Conservation (phyloP, 495 filamentous ascomycete species). For the Neurospora sp. region DNA sequence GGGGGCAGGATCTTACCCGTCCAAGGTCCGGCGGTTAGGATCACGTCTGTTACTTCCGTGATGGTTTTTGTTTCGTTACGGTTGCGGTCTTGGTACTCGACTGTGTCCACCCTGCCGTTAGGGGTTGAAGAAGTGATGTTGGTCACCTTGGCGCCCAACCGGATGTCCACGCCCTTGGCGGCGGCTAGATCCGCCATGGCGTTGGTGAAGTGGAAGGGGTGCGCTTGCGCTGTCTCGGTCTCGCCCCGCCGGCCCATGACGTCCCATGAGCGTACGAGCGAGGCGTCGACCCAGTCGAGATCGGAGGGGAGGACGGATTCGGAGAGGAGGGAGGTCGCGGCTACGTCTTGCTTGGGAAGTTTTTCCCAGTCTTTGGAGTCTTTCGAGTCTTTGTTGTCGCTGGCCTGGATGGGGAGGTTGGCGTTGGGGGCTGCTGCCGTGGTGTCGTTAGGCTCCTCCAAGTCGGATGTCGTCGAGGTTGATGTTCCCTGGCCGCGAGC, state of each 20-base stretch:
- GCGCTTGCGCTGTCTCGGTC: slow-evolving; percentile 77
- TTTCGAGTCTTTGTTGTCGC: slow-evolving; percentile 7
- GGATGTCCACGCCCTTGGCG: slow-evolving; percentile 63
- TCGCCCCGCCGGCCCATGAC: slow-evolving; percentile 66
- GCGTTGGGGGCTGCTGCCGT: slow-evolving; percentile 8
- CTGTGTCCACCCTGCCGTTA: slow-evolving; percentile 40
- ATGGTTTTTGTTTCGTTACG: slow-evolving; percentile 36
- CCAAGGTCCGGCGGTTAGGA: slow-evolving; percentile 88
- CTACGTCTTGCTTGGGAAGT: slow-evolving; percentile 63
- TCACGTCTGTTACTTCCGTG: slow-evolving; percentile 66
- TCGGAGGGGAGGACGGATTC: slow-evolving; percentile 61
- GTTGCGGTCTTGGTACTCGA: slow-evolving; percentile 66
- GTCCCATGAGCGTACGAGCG: slow-evolving; percentile 58
- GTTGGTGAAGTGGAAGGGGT: slow-evolving; percentile 87
- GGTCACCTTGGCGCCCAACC: slow-evolving; percentile 50
- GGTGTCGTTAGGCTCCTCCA: not conserved
- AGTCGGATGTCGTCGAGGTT: not conserved
- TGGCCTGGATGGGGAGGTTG: slow-evolving; percentile 22
- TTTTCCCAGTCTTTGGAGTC: slow-evolving; percentile 39
- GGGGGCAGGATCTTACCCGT: slow-evolving; percentile 62
- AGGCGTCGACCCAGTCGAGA: slow-evolving; percentile 75
- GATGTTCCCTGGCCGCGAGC: slow-evolving; percentile 12
- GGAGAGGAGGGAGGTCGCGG: slow-evolving; percentile 48
- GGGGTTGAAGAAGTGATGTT: slow-evolving; percentile 27
- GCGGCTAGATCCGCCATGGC: slow-evolving; percentile 72